A percentile compares a stretch with the other conserved stretches of the same genome.
These are phyloP conservation scores for Millerago galiae DNA, from an alignment of 805 yeast species.

Conservation along the genomic window DNA sequence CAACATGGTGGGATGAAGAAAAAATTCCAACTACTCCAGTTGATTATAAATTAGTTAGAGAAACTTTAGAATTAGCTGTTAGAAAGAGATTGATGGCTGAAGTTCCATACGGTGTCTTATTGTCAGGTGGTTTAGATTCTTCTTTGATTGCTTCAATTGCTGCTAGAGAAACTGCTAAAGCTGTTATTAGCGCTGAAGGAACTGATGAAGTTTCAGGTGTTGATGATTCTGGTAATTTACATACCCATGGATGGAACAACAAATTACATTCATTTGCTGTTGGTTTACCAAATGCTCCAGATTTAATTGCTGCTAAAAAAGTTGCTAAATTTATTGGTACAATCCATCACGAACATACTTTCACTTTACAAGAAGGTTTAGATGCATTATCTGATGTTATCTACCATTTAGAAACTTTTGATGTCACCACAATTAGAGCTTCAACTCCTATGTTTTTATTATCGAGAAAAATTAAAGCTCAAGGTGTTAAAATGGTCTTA, in stretches of 20 bases:
- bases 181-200: constrained; percentile 39
- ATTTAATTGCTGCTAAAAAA: constrained; percentile 89
- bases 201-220: constrained; percentile 68
- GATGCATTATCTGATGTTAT: constrained; percentile 94
- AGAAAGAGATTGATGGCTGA: constrained; percentile 99
- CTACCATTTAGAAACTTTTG: constrained; percentile 93
- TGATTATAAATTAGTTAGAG: constrained; percentile 67
- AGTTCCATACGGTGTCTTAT: constrained; percentile 96
- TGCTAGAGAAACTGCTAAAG: constrained; percentile 87
- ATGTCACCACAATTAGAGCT: constrained; percentile 98
- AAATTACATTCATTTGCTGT: constrained; percentile 93
- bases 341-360: constrained; percentile 95
- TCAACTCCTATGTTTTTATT: constrained; percentile 98
- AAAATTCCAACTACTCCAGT: constrained; percentile 71
- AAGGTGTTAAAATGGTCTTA: constrained; percentile 98
- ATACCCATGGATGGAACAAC: constrained; percentile 68
- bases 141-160: constrained; percentile 96
- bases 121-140: constrained; percentile 97
- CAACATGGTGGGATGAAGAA: constrained; percentile 88
- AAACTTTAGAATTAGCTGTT: constrained; percentile 84
- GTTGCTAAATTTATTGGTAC: constrained; percentile 96
- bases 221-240: constrained; percentile 81
- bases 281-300: constrained; percentile 98
- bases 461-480: constrained; percentile 96
- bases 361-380: constrained; percentile 93